phyloP scores from a whole-genome alignment of 1,284 basidiomycete genomes.

The Malassezia pachydermatis region DNA sequence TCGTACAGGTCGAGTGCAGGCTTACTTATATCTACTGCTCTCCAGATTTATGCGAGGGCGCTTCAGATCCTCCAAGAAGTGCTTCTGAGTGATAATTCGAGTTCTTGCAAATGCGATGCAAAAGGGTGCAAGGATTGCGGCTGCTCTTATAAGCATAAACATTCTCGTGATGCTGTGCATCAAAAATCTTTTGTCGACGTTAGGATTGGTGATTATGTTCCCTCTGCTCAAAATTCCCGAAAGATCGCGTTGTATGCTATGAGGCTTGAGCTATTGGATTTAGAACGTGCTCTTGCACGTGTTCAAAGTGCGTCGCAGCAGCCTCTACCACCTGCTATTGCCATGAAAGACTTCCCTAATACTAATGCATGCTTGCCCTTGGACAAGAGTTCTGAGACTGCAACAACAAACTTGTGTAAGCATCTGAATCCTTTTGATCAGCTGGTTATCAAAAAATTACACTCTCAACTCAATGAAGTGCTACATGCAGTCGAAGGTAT shows the following conservation, averaged over 20 bases:
- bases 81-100: slow-evolving; percentile 15
- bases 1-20: slow-evolving; percentile 31
- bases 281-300: slow-evolving; percentile 36
- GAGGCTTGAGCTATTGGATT: slow-evolving; percentile 40
- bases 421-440: slow-evolving; percentile 42
- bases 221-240: slow-evolving; percentile 30
- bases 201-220: slow-evolving; percentile 38
- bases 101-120: slow-evolving; percentile 4
- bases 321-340: neutral
- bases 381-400: neutral
- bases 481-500: slow-evolving; percentile 31
- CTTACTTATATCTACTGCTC: slow-evolving; percentile 37
- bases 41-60: slow-evolving; percentile 46
- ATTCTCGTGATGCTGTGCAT: neutral
- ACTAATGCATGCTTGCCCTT: neutral
- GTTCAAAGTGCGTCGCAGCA: slow-evolving; percentile 17
- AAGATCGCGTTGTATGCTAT: slow-evolving; percentile 46
- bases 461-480: slow-evolving; percentile 36
- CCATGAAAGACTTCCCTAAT: neutral
- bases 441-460: slow-evolving; percentile 39
- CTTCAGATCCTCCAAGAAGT: slow-evolving; percentile 38
- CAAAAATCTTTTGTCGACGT: slow-evolving; percentile 26
- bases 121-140: neutral
- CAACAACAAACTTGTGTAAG: neutral
- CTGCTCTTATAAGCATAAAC: neutral